Evolutionary conservation across 208 protist species (phyloP), one percentile per base, ranked within the genome.

Genomic region (Endotrypanum monterogeii): DNA sequence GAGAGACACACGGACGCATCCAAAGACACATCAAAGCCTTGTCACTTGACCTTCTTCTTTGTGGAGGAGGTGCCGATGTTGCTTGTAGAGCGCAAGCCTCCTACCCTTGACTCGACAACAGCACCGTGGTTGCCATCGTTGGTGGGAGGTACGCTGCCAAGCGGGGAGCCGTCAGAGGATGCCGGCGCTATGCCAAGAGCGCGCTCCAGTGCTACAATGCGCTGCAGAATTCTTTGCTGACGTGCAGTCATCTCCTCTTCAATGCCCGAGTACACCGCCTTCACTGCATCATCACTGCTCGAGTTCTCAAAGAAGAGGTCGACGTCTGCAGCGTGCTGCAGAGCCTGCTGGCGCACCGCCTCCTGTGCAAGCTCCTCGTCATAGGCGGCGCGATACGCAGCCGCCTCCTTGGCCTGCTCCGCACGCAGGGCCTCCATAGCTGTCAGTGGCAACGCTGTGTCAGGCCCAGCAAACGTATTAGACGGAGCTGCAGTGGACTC

Each of bases 221-320:
- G 92, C 75, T 91, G 83, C 46, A 96, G 69, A 66, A 94, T 94
- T 14, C 73, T 75, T 37, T 74, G 62, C 84, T 96, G 89, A 58
- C 90, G 87, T 35, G 76, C 71, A 35, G 78, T 63, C 48, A 94
- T 52, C 18, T 87, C 77, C 44, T 74, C 61, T 71, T 94, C 87
- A 41, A 96, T 74, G 73, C 84, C 83, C 32, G 65, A 78, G 74
- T 94, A 96, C 14, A 92, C 84, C 41, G 90, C 84, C 61, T 85
- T 78, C 51, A 90, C 89, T 20, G 87, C 89, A 44, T 66, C 77
- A 50, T 84, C 73, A 5, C 80, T 85, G n/a, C 77, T 79, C 28
- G 89, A 57, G 46, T 85, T 86, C 55, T 90, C 87, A 71, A 96
- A 89, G 62, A 89, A 80, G 46, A 96, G 61, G 14, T 83, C 48